These are phyloP conservation scores for Alternaria arbusti DNA, from an alignment of 2,329 filamentous ascomycete species.

Conservation along the genomic window DNA sequence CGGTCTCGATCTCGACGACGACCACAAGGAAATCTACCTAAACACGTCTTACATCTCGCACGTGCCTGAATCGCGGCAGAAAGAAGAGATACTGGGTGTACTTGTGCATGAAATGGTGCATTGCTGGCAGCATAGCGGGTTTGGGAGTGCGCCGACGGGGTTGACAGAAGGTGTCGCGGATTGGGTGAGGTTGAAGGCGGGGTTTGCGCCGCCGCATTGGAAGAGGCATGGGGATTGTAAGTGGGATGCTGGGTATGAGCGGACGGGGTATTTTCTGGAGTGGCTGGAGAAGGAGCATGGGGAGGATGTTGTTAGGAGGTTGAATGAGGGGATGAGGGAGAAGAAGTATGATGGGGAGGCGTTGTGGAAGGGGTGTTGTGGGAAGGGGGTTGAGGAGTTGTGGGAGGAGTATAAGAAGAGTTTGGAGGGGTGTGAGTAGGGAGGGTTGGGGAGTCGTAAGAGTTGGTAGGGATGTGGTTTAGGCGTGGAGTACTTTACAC, in stretches of 20 bases:
- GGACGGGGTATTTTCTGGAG: conserved; percentile 88
- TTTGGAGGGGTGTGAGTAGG: conserved; percentile 38
- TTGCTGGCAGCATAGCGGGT: conserved; percentile 83
- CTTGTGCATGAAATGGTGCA: conserved; percentile 93
- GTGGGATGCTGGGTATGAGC: conserved; percentile 93
- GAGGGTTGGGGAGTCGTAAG: neutral
- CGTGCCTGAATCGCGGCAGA: conserved; percentile 43
- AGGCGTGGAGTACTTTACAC: neutral
- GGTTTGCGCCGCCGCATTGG: conserved; percentile 84
- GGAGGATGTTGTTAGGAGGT: conserved; percentile 57
- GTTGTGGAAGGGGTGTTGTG: conserved; percentile 74
- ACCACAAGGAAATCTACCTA: conserved; percentile 94
- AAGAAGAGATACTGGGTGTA: conserved; percentile 78
- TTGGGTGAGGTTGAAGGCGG: conserved; percentile 81
- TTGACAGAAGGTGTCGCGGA: conserved; percentile 92
- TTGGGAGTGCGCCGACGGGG: conserved; percentile 65
- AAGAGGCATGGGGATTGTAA: conserved; percentile 61
- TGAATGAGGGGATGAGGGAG: conserved; percentile 72
- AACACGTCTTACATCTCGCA: conserved; percentile 73
- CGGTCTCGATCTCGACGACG: conserved; percentile 75
- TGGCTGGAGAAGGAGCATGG: conserved; percentile 75
- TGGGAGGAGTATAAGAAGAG: conserved; percentile 74
- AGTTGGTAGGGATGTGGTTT: neutral
- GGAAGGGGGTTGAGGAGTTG: conserved; percentile 68
- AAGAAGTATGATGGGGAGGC: conserved; percentile 67